Base-by-base conservation (phyloP, 2,329 filamentous ascomycete species). In the Davidsoniella virescens region DNA sequence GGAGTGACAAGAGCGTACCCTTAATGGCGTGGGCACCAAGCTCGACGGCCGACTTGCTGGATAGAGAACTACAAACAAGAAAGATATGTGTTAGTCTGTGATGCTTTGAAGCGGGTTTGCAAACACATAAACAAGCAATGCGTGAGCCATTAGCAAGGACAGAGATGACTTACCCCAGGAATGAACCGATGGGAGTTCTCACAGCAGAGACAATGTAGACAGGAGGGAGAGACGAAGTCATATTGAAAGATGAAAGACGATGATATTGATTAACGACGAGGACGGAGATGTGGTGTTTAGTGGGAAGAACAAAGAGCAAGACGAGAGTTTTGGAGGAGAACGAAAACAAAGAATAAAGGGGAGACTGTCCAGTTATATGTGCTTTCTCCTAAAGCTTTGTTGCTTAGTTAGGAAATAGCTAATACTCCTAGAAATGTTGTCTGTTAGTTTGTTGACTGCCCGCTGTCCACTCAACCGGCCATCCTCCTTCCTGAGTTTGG, bases 131-230 rank as follows among this genome's bases (percentile, higher is more conserved):
- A 25, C 26, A 46, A 43, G 25, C 10, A 37, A 45, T 49, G 23
- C 42, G 20, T 26, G 37, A 47, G 49, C 38, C 41, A 52, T 47
- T 41, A 18, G 44, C 42, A 54, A 46, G 45, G 50, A 42, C 43
- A 49, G 43, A 45, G 40, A 53, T 3, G 25, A 33, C 65, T 55
- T 68, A 94, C 87, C 92, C 92, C 62, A 94, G 78, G 70, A 98
- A 98, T 57, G 85, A 88, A 61, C 92, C 92, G 57, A 94, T 75
- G 49, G 92, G 92, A 57, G 92, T 98, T 68, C 88, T 80, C 61
- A 80, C 85, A 56, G 81, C 83, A 53, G 92, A 92, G 63, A 95
- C 87, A 62, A 98, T 95, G 71, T 98, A 98, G 57, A 98, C 90
- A 53, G 87, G 76, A 57, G 87, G 83, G 56, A 88, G 76, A 58